A percentile compares a stretch with the other conserved stretches of the same genome.
Conservation (phyloP, 768 basidiomycete genomes). For the Suillus tomentosus region DNA sequence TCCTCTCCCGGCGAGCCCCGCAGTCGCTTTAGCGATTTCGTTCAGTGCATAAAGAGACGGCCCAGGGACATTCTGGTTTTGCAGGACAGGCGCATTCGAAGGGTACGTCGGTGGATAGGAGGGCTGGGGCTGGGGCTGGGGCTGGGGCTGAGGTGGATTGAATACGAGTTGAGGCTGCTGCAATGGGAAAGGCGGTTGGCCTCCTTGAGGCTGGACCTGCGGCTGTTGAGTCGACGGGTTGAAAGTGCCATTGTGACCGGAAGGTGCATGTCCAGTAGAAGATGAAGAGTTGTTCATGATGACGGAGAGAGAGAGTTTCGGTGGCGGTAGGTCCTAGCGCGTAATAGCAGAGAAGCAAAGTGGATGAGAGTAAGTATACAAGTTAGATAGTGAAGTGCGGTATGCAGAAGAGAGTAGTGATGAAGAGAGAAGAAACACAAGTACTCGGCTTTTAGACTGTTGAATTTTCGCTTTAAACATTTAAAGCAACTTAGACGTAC, state of each 20-base stretch:
- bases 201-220: neutral
- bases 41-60: neutral
- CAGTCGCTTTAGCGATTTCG: neutral
- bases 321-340: neutral
- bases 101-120: neutral
- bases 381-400: neutral
- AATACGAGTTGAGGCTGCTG: neutral
- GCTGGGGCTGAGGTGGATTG: neutral
- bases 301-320: neutral
- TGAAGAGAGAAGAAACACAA: neutral
- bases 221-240: neutral
- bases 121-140: neutral
- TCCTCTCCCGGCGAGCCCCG: neutral
- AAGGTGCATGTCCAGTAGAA: neutral
- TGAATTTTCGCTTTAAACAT: neutral
- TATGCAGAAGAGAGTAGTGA: neutral
- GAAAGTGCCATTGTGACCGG: neutral
- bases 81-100: neutral
- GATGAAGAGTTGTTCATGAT: neutral
- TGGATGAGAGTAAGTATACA: neutral
- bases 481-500: neutral
- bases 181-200: neutral
- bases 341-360: neutral
- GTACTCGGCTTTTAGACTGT: neutral
- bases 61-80: neutral